A percentile compares a stretch with the other conserved stretches of the same genome.
These are phyloP conservation scores for Acanthamoeba culbertsoni DNA, from an alignment of 208 protist genomes.

Conservation along the genomic window DNA sequence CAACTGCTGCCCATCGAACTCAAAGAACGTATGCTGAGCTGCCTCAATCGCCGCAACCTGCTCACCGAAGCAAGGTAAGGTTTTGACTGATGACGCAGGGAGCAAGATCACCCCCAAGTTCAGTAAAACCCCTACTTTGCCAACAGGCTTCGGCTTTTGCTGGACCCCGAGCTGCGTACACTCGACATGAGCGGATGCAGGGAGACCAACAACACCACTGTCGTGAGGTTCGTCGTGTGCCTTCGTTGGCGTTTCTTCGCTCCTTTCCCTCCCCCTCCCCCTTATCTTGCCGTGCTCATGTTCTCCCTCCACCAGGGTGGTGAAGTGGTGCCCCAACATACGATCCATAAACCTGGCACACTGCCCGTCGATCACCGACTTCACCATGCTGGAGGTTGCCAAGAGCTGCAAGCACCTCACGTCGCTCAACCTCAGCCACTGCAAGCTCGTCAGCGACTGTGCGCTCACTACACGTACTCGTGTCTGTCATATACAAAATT, in stretches of 20 bases:
- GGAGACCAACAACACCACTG: slow-evolving; percentile 3
- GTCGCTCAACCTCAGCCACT: slow-evolving; percentile 16
- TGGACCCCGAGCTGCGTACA: background rate
- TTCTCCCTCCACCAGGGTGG: background rate
- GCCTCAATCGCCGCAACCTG: slow-evolving; percentile 13
- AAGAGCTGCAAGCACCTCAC: background rate
- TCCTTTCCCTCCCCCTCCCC: background rate
- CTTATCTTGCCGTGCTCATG: background rate
- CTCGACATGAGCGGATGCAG: slow-evolving; percentile 33
- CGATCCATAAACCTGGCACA: background rate
- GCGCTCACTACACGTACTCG: background rate
- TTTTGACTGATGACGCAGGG: no score
- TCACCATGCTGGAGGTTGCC: slow-evolving; percentile 9
- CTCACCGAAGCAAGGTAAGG: background rate
- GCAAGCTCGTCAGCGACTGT: background rate
- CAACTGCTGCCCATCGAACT: slow-evolving; percentile 1
- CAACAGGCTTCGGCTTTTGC: background rate
- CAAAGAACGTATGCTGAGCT: slow-evolving; percentile 34
- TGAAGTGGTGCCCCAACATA: slow-evolving; percentile 29
- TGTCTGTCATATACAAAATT: background rate
- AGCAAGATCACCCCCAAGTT: no score
- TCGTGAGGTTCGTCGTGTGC: background rate
- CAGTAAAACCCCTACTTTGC: no score
- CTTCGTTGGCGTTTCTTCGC: background rate
- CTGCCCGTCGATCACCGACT: slow-evolving; percentile 9